phyloP scores from a whole-genome alignment of 129 eudicot species.

The Flaveria ramosissima region DNA sequence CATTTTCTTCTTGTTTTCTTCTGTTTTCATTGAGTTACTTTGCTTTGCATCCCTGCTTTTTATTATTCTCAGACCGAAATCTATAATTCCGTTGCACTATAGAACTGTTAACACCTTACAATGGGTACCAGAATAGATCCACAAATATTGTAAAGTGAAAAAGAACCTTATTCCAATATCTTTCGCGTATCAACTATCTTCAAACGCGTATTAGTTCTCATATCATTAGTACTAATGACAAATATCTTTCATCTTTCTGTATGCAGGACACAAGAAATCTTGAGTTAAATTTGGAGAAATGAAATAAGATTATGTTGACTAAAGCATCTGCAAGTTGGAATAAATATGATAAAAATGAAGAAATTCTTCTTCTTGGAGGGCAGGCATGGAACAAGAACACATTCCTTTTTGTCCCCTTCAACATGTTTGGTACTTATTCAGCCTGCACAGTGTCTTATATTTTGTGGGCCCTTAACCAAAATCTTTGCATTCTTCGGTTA shows the following conservation, averaged over 20 bases:
- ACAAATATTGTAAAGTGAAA: constrained; percentile 49
- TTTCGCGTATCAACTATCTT: constrained; percentile 47
- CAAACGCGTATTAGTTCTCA: constrained; percentile 30
- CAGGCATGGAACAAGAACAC: constrained; percentile 81
- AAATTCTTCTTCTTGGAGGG: constrained; percentile 71
- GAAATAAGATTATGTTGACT: constrained; percentile 74
- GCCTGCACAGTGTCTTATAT: constrained; percentile 34
- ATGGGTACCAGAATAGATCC: constrained; percentile 85
- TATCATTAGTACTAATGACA: constrained; percentile 12
- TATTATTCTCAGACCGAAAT: constrained; percentile 42
- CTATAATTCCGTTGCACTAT: constrained; percentile 48
- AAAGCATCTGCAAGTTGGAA: constrained; percentile 63
- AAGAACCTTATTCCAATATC: constrained; percentile 79
- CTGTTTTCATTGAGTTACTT: constrained; percentile 35
- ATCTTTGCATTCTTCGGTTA: constrained; percentile 42
- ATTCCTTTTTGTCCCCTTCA: constrained; percentile 75
- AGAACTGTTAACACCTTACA: constrained; percentile 70
- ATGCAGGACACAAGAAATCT: constrained; percentile 24
- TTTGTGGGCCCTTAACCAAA: constrained; percentile 43
- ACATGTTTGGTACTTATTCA: constrained; percentile 84
- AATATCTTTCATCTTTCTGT: constrained; percentile 21
- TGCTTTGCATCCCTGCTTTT: constrained; percentile 39
- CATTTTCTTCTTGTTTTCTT: constrained; percentile 48
- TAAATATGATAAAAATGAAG: constrained; percentile 39
- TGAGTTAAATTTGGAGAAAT: constrained; percentile 32